phyloP scores from a whole-genome alignment of 805 yeast species.

The Hanseniaspora lindneri region DNA sequence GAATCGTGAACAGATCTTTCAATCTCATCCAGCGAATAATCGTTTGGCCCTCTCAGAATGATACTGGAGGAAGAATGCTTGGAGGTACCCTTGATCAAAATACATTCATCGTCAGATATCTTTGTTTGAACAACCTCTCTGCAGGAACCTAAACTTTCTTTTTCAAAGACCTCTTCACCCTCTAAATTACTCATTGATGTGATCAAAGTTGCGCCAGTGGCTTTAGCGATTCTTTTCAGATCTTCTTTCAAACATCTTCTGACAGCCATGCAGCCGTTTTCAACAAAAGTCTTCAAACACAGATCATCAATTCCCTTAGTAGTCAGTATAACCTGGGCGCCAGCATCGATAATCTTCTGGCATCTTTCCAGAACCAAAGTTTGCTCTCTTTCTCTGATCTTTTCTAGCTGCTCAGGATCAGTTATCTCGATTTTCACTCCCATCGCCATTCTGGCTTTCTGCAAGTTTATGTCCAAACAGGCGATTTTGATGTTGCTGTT shows the following conservation, averaged over 20 bases:
- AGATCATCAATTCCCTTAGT: constrained; percentile 92
- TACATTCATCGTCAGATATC: constrained; percentile 94
- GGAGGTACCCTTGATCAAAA: constrained; percentile 75
- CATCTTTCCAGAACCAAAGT: constrained; percentile 77
- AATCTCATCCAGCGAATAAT: constrained; percentile 94
- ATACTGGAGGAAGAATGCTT: constrained; percentile 87
- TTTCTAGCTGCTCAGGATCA: constrained; percentile 94
- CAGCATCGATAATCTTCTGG: constrained; percentile 66
- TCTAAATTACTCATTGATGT: constrained; percentile 83
- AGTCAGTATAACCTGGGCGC: constrained; percentile 85
- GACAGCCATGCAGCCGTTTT: constrained; percentile 86
- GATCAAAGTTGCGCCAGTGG: constrained; percentile 90
- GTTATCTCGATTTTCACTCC: constrained; percentile 95
- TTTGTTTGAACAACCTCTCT: constrained; percentile 82
- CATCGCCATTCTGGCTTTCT: constrained; percentile 93
- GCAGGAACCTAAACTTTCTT: constrained; percentile 75
- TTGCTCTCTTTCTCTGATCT: constrained; percentile 76
- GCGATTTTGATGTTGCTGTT: constrained; percentile 64
- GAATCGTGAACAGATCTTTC: constrained; percentile 95
- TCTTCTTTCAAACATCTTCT: constrained; percentile 97
- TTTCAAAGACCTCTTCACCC: constrained; percentile 86
- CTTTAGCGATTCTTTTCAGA: constrained; percentile 89
- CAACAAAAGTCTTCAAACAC: constrained; percentile 82
- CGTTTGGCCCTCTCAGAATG: constrained; percentile 89
- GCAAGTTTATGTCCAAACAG: constrained; percentile 80